Conservation (phyloP, 345 rosid species). For the Syzygium jambos region DNA sequence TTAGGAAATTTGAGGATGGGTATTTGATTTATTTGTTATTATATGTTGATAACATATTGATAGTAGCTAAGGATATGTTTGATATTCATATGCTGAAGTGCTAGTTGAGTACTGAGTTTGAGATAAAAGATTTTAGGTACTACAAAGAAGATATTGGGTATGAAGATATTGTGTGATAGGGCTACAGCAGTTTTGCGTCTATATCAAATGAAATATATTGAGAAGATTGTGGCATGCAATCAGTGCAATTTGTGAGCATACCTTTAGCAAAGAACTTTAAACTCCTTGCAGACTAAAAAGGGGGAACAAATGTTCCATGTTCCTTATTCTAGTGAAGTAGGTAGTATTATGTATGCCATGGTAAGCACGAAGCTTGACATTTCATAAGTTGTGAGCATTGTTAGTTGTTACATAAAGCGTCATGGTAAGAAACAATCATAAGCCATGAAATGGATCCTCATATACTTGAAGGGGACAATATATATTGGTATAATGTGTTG, state of each 20-base stretch:
- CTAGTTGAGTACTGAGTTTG: background rate
- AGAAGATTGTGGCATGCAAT: background rate
- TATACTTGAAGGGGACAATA: background rate
- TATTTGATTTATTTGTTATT: background rate
- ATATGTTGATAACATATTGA: background rate
- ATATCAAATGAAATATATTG: background rate
- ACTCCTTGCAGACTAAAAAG: background rate
- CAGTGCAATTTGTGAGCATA: rapidly evolving
- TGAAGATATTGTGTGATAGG: background rate
- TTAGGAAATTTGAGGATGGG: background rate
- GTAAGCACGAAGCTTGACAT: background rate
- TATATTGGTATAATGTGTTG: background rate
- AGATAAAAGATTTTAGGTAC: too few species aligned
- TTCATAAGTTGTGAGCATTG: background rate
- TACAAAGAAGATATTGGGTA: background rate
- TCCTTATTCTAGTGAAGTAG: background rate
- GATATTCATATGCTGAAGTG: background rate
- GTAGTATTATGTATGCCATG: background rate
- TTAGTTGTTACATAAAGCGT: background rate
- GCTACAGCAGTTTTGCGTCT: rapidly evolving
- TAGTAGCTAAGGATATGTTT: too few species aligned
- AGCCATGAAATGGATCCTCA: too few species aligned
- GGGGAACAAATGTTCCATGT: background rate
- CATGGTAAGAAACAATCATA: background rate
- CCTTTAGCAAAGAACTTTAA: background rate